Percentiles rank a stretch among this genome's conserved stretches.
These are phyloP conservation scores for Tylopilus balloui DNA, from an alignment of 768 basidiomycete species.

Conservation along the genomic window DNA sequence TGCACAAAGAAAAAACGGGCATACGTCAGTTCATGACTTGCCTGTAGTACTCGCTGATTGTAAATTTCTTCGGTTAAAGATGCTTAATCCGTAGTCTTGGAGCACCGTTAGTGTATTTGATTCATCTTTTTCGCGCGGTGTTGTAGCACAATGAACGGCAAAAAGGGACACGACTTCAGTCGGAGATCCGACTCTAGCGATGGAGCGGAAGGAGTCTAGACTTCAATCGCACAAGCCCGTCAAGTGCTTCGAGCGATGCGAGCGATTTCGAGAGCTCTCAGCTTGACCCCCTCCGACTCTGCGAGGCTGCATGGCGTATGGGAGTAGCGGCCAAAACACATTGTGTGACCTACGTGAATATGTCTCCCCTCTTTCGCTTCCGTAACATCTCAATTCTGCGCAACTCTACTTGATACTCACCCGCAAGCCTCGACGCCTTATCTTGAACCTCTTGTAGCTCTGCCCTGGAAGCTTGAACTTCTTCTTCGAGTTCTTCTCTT, in stretches of 20 bases:
- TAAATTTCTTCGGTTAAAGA: no score
- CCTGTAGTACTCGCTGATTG: neutral
- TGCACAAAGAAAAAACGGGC: neutral
- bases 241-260: no score
- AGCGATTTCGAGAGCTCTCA: no score
- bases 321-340: neutral
- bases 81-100: no score
- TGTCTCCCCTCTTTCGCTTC: constrained; percentile 6
- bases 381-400: constrained; percentile 24
- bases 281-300: no score
- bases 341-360: neutral
- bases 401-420: constrained; percentile 26
- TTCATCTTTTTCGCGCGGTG: no score
- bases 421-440: constrained; percentile 23
- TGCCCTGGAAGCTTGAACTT: constrained; percentile 23
- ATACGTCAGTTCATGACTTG: neutral
- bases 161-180: no score
- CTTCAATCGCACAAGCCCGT: no score
- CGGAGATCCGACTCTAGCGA: no score
- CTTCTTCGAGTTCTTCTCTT: constrained; percentile 39
- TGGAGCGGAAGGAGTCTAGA: no score
- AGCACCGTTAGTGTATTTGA: no score
- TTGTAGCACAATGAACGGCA: no score
- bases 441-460: constrained; percentile 22
- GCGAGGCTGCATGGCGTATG: neutral